Evolutionary conservation across 495 filamentous ascomycete species (phyloP).

Genomic region (Penicillium ucsense): DNA sequence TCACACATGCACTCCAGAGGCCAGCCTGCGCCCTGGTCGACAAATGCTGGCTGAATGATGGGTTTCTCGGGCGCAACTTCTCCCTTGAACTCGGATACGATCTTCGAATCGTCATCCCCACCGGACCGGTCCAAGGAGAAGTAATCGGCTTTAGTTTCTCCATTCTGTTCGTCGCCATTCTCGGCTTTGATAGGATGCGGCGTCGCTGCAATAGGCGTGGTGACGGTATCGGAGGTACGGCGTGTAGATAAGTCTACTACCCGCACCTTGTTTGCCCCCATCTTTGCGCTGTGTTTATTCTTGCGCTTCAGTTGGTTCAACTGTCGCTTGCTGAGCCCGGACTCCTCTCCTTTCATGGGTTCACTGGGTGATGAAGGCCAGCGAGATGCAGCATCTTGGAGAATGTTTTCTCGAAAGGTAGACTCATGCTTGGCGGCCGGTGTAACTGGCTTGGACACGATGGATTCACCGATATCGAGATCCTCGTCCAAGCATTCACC

Average conservation of each 20-base stretch:
- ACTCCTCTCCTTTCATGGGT: conserved; percentile 48
- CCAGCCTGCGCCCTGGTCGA: conserved; percentile 68
- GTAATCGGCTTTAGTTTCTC: conserved; percentile 55
- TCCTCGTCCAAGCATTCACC: conserved; percentile 83
- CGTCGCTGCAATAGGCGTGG: conserved; percentile 55
- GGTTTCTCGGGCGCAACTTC: conserved; percentile 50
- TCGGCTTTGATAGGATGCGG: conserved; percentile 60
- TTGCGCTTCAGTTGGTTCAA: conserved; percentile 91
- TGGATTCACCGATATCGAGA: conserved; percentile 51
- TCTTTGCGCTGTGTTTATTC: conserved; percentile 72
- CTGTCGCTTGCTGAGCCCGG: conserved; percentile 77
- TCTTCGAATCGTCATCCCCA: conserved; percentile 77
- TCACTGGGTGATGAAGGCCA: conserved; percentile 43
- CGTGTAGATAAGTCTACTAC: conserved; percentile 75
- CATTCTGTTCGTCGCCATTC: conserved; percentile 44
- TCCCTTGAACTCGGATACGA: conserved; percentile 95
- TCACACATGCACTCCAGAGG: conserved; percentile 91
- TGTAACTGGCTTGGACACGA: conserved; percentile 30
- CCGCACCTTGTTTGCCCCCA: conserved; percentile 79
- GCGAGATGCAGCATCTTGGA: conserved; percentile 28
- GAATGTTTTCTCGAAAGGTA: conserved; percentile 31
- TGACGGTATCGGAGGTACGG: conserved; percentile 54
- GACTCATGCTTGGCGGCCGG: conserved; percentile 38
- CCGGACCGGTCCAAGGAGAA: conserved; percentile 72
- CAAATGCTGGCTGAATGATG: conserved; percentile 54